A percentile compares a stretch with the other conserved stretches of the same genome.
These are phyloP conservation scores for Scheffersomyces ergatensis DNA, from an alignment of 805 yeast genomes.

Conservation along the genomic window DNA sequence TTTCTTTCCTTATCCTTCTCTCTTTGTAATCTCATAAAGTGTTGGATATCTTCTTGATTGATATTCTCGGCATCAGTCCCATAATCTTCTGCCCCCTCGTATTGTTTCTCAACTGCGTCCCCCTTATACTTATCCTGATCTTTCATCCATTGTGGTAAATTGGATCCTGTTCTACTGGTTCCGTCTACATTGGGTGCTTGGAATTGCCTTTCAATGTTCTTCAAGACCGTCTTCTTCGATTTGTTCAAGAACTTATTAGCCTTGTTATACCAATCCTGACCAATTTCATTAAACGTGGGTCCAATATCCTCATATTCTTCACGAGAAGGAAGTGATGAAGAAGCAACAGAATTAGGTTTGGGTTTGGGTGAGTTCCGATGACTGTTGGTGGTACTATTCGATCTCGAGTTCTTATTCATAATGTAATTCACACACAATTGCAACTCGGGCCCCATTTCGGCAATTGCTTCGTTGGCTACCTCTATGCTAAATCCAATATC, in stretches of 20 bases:
- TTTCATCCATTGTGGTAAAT: slow-evolving; percentile 74
- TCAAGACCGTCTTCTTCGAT: slow-evolving; percentile 59
- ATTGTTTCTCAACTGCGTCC: slow-evolving; percentile 30
- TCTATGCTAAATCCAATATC: slow-evolving; percentile 78
- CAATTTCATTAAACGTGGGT: slow-evolving; percentile 48
- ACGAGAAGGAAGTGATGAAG: not conserved
- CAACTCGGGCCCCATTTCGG: slow-evolving; percentile 55
- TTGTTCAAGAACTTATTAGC: slow-evolving; percentile 59
- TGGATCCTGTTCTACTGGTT: slow-evolving; percentile 19
- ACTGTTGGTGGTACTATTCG: not conserved
- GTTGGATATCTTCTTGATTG: slow-evolving; percentile 39
- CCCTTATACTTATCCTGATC: slow-evolving; percentile 49
- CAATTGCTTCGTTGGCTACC: slow-evolving; percentile 59
- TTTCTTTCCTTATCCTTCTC: slow-evolving; percentile 35
- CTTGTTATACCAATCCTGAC: slow-evolving; percentile 53
- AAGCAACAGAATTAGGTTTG: slow-evolving; percentile 42
- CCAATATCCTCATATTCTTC: slow-evolving; percentile 7
- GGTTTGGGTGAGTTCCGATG: not conserved
- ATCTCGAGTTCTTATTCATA: slow-evolving; percentile 38
- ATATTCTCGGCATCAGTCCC: slow-evolving; percentile 49
- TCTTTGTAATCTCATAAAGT: slow-evolving; percentile 34
- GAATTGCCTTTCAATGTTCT: slow-evolving; percentile 55
- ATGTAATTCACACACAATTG: slow-evolving; percentile 65
- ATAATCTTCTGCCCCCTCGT: slow-evolving; percentile 37
- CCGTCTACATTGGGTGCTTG: too few species aligned